These are phyloP conservation scores for Biscutella laevigata DNA, from an alignment of 441 rosid genomes.

Conservation along the genomic window DNA sequence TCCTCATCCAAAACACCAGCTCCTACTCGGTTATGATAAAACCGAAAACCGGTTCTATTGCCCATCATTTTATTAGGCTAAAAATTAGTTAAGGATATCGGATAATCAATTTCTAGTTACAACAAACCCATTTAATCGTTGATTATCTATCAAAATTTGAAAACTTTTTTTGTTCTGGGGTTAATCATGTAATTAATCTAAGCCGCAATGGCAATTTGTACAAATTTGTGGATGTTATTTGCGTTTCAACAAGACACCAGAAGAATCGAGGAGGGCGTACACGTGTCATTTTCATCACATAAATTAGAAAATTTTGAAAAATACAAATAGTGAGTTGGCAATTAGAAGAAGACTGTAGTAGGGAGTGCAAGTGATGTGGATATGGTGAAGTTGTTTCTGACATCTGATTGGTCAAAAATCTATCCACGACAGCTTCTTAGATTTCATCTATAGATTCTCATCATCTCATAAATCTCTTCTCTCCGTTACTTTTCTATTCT, in stretches of 20 bases:
- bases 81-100: no score
- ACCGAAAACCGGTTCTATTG: no score
- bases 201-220: constrained; percentile 13
- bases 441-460: constrained; percentile 42
- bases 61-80: no score
- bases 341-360: neutral
- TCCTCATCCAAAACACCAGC: no score
- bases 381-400: constrained; percentile 28
- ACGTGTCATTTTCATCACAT: neutral
- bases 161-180: neutral
- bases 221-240: constrained; percentile 11
- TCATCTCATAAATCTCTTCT: constrained; percentile 33
- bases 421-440: constrained; percentile 37
- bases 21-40: no score
- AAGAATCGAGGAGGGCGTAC: neutral
- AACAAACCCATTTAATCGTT: constrained; percentile 22
- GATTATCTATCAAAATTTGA: neutral
- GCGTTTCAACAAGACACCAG: neutral
- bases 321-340: neutral
- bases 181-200: constrained; percentile 5
- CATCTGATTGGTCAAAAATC: constrained; percentile 68
- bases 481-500: constrained; percentile 14
- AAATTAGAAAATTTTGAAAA: neutral
- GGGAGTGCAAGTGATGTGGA: constrained; percentile 20
- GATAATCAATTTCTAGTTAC: constrained; percentile 21